A percentile compares a stretch with the other conserved stretches of the same genome.
Conservation (phyloP, 2,329 filamentous ascomycete genomes). For the Phialocephala subalpina region DNA sequence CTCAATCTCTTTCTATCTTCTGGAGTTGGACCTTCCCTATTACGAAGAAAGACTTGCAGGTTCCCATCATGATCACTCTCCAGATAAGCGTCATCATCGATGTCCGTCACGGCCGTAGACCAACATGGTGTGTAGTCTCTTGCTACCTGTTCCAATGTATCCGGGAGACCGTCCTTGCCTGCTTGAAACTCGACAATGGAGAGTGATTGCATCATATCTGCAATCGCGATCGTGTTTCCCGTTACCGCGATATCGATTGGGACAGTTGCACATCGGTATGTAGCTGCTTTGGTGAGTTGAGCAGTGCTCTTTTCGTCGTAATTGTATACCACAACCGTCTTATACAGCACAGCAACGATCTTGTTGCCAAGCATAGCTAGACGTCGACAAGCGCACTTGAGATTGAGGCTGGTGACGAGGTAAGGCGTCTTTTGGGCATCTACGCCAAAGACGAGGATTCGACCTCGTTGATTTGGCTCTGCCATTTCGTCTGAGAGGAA, state of each 20-base stretch:
- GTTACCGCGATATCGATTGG: slow-evolving; percentile 82
- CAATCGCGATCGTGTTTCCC: slow-evolving; percentile 80
- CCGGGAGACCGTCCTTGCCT: slow-evolving; percentile 62
- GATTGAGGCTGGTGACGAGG: slow-evolving; percentile 70
- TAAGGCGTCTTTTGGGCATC: slow-evolving; percentile 78
- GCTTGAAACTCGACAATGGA: slow-evolving; percentile 77
- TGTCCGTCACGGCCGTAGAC: slow-evolving; percentile 78
- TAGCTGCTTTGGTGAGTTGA: slow-evolving; percentile 73
- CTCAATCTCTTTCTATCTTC: slow-evolving; percentile 77
- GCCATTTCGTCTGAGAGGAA: slow-evolving; percentile 66
- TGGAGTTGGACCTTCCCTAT: slow-evolving; percentile 74
- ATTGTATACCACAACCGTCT: slow-evolving; percentile 74
- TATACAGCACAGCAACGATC: slow-evolving; percentile 88
- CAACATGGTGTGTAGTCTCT: slow-evolving; percentile 84
- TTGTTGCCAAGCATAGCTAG: slow-evolving; percentile 77
- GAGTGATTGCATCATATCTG: slow-evolving; percentile 93
- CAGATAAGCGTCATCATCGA: slow-evolving; percentile 79
- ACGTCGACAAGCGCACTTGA: slow-evolving; percentile 84
- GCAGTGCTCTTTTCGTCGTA: slow-evolving; percentile 65
- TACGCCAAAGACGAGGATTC: slow-evolving; percentile 86
- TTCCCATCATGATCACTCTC: slow-evolving; percentile 90
- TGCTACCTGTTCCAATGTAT: slow-evolving; percentile 75
- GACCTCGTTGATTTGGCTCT: slow-evolving; percentile 66
- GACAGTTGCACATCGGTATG: slow-evolving; percentile 83
- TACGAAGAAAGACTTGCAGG: slow-evolving; percentile 79